These are phyloP conservation scores for Tricholomella constricta DNA, from an alignment of 768 basidiomycete genomes.

Conservation along the genomic window DNA sequence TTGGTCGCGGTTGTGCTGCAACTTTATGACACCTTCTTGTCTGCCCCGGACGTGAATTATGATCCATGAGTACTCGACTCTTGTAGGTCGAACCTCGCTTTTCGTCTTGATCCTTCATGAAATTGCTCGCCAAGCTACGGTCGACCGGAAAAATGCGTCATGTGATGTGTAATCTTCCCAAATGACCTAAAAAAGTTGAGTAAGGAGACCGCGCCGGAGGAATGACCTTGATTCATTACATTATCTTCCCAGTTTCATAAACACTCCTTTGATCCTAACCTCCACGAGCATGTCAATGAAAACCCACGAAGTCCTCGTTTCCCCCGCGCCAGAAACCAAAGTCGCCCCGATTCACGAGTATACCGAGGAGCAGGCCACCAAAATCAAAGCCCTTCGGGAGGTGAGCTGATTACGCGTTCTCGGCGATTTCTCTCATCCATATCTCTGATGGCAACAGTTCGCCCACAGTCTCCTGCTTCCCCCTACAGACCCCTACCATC, in stretches of 20 bases:
- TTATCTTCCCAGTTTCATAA: neutral
- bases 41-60: neutral
- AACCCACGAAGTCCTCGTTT: constrained; percentile 49
- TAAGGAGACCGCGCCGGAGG: constrained; percentile 1
- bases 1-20: neutral
- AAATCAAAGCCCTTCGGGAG: constrained; percentile 63
- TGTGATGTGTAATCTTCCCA: constrained; percentile 8
- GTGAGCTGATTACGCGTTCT: constrained; percentile 37
- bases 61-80: neutral
- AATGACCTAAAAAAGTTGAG: constrained; percentile 13
- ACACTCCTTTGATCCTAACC: constrained; percentile 8
- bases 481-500: constrained; percentile 65
- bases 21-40: neutral
- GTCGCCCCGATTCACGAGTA: constrained; percentile 61
- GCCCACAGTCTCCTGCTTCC: constrained; percentile 66
- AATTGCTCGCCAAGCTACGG: no score
- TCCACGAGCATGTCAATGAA: constrained; percentile 16
- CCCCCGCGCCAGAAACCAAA: constrained; percentile 53
- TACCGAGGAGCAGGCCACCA: constrained; percentile 58
- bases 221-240: constrained; percentile 10
- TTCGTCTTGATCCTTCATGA: no score
- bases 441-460: constrained; percentile 49
- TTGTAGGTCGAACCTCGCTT: neutral
- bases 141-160: neutral
- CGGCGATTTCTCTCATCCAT: neutral